Evolutionary conservation across 192 early-diverging fungal species (phyloP), one percentile per base, ranked within the genome.

Genomic region (Coemansia sp.): DNA sequence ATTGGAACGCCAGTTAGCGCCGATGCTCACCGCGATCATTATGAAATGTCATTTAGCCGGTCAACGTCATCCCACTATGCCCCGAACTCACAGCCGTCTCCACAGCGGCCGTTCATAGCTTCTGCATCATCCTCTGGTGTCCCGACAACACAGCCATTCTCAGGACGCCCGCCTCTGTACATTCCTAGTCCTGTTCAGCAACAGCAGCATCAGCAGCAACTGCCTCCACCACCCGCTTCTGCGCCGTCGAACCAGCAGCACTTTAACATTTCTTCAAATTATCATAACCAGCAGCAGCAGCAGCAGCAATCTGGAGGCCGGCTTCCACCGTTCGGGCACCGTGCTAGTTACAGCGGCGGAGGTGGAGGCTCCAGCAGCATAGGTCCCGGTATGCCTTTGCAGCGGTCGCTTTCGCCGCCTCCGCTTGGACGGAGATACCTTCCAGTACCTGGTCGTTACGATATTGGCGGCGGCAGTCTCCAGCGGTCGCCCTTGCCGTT

Each of bases 41-140:
- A 81, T 38, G 73, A 81, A 56, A 75, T 64, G 46, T 81, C 79
- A 40, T 75, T 73, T 56, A 72, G 73, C 52, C 66, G 79, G n/a
- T 81, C 79, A 13, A 81, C 79, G 0, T 73, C 70, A n/a, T 58
- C 32, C 0, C 64, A 65, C 38, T 70, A 62, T 49, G 29, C 52
- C 8, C 40, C 60, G 15, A 65, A 70, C 40, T 57, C 53, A 4
- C 76, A 74, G 73, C 35, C 64, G 32, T 75, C 73, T 54, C 69
- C 78, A 14, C 67, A 71, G 38, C 66, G 66, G 5, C 66, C 61
- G 17, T 75, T 65, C 22, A 69, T 66, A 33, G 59, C 63, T 5
- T 40, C 38, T 7, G 29, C 29, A 0, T 40, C 38, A 8, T 40
- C 38, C 11, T 45, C 42, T 13, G 42, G 9, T 1, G 42, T 5